Evolutionary conservation across 768 basidiomycete genomes (phyloP).

Genomic region (Xerocomellus amylosporus): DNA sequence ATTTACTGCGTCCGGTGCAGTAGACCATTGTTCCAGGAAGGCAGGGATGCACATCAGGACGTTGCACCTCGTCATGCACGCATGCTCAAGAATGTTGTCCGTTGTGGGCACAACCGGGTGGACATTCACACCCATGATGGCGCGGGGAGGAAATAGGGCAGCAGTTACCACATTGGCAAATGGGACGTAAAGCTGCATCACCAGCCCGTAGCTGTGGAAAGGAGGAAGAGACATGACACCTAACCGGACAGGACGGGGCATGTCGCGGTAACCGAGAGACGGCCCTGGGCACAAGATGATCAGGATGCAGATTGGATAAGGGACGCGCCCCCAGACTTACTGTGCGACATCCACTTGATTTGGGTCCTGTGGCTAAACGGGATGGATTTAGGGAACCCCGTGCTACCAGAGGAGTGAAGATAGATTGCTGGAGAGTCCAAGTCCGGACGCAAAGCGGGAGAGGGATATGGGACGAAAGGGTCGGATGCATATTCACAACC

Average conservation of each 20-base stretch:
- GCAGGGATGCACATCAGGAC: conserved; percentile 16
- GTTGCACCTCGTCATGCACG: conserved; percentile 3
- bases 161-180: conserved; percentile 28
- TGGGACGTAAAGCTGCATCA: conserved; percentile 31
- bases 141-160: conserved; percentile 34
- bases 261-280: not conserved
- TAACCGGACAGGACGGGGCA: conserved; percentile 8
- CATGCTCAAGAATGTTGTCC: conserved; percentile 17
- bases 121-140: not conserved
- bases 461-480: conserved; percentile 10
- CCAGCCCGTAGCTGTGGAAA: conserved; percentile 39
- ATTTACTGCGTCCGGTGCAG: not conserved
- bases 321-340: conserved; percentile 21
- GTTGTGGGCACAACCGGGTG: conserved; percentile 17
- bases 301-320: not conserved
- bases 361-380: too few relatives aligned
- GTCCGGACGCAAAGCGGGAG: not conserved
- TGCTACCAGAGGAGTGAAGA: conserved; percentile 35
- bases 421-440: conserved; percentile 1
- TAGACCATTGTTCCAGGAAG: conserved; percentile 19
- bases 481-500: too few relatives aligned
- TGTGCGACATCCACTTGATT: conserved; percentile 32
- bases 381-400: conserved; percentile 45
- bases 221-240: conserved; percentile 35
- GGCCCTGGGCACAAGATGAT: not conserved